Conservation (phyloP, 306 rosid genomes). For the Clitoria ternatea region DNA sequence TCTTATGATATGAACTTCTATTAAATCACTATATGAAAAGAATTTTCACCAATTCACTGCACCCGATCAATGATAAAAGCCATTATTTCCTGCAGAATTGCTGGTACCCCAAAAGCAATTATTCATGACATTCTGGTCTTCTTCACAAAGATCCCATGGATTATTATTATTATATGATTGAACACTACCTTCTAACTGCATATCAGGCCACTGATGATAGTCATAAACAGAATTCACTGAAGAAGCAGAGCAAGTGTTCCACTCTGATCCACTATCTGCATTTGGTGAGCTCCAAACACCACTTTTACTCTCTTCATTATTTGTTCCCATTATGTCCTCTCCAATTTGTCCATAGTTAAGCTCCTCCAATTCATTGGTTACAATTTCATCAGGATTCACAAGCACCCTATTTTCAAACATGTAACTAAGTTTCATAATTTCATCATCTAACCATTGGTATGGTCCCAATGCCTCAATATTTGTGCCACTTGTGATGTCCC, state of each 20-base stretch:
- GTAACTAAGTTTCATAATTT: conserved; percentile 29
- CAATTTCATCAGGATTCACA: conserved; percentile 13
- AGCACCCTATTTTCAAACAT: conserved; percentile 29
- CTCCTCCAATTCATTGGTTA: background rate
- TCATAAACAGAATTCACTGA: conserved; percentile 40
- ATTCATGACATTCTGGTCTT: conserved; percentile 21
- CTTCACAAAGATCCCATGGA: conserved; percentile 34
- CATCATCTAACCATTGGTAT: conserved; percentile 41
- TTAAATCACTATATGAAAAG: background rate
- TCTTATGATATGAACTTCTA: background rate
- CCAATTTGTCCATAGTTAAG: conserved; percentile 15
- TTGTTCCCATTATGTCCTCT: background rate
- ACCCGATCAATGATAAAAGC: background rate
- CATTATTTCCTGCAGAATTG: conserved; percentile 6
- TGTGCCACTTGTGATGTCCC: background rate
- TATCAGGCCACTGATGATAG: conserved; percentile 41
- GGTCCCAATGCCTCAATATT: conserved; percentile 35
- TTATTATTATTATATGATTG: conserved; percentile 23
- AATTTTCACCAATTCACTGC: background rate
- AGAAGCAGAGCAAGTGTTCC: conserved; percentile 30
- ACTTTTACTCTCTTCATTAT: conserved; percentile 17
- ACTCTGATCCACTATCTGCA: conserved; percentile 39
- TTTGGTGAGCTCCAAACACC: conserved; percentile 39
- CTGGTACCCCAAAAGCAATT: conserved; percentile 45
- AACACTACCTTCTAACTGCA: conserved; percentile 41